Base-by-base conservation (phyloP, 805 yeast genomes). In the Candida sakaeoensis region DNA sequence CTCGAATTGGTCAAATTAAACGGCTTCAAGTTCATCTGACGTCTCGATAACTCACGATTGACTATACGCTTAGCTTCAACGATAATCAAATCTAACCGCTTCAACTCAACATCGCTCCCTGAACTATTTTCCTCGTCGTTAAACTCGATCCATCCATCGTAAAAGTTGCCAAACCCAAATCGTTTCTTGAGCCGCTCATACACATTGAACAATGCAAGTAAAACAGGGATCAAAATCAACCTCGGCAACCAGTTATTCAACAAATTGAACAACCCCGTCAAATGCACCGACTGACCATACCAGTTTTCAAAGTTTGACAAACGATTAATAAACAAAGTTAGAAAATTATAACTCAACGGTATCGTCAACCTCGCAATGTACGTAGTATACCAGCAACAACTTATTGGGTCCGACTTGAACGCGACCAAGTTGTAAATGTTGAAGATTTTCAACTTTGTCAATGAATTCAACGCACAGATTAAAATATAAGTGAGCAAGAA, bases 311-410 rank as follows among this genome's bases (percentile, higher is more conserved):
- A 87, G 9, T 69, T 63, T 1, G 79, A 68, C 17, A 58, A 41
- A 19, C 81, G 63, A 14, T 74, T 66, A 2, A 78, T 70, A 42
- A 82, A 72, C 39, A 87, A 65, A 37, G 85, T 83, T 41, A 86
- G 58, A 54, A 84, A 87, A 60, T 87, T 87, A 61, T 83, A 87
- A 18, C 86, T 79, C 46, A 87, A 66, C 8, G 95, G 95, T 9
- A 87, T 80, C 0, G 95, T 85, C 55, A 87, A 65, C 46, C 95
- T 78, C 37, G 90, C 83, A 14, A 86, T 80, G 51, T 87, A 86
- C 51, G 85, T 82, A 15, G 89, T 79, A 57, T 85, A 87, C 55
- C 86, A 87, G 24, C 86, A 71, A 16, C 84, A 74, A 12, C 87
- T 79, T 0, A 85, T 83, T 0, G 86, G 82, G 54, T 83, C 91